Evolutionary conservation across 2,329 filamentous ascomycete genomes (phyloP).

Genomic region (Thelonectria rubi): DNA sequence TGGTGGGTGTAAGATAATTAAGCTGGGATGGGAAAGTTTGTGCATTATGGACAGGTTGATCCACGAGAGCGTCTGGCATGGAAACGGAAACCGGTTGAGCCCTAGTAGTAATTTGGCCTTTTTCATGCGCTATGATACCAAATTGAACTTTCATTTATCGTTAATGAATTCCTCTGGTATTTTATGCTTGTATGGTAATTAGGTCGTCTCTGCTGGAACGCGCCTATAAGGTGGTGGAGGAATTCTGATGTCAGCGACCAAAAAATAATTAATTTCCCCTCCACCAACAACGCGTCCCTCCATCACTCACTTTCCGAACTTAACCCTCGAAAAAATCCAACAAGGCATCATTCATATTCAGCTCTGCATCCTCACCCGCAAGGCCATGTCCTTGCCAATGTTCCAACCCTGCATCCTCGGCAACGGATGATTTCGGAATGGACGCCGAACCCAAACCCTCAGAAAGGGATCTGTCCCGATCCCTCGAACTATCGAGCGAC

Average conservation of each 20-base stretch:
- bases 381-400: slow-evolving; percentile 35
- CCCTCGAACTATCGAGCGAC: slow-evolving; percentile 45
- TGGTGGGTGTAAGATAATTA: slow-evolving; percentile 8
- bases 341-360: not conserved
- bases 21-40: not conserved
- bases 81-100: not conserved
- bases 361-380: slow-evolving; percentile 5
- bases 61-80: not conserved
- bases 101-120: too few relatives aligned
- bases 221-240: not conserved
- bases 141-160: not conserved
- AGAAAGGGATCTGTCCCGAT: slow-evolving; percentile 47
- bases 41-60: too few relatives aligned
- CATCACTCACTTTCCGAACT: not conserved
- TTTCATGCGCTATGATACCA: not conserved
- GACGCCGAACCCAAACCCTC: slow-evolving; percentile 43
- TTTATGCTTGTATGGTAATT: too few relatives aligned
- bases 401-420: slow-evolving; percentile 1
- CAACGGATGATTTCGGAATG: slow-evolving; percentile 38
- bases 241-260: slow-evolving; percentile 37
- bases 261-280: slow-evolving; percentile 26
- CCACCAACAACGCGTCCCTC: slow-evolving; percentile 37
- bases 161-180: not conserved
- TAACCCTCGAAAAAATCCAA: not conserved
- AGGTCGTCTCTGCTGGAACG: too few relatives aligned